Percentiles rank a stretch among this genome's conserved stretches.
Evolutionary conservation across 2,329 filamentous ascomycete species (phyloP).

Genomic region (Cladophialophora carrionii): DNA sequence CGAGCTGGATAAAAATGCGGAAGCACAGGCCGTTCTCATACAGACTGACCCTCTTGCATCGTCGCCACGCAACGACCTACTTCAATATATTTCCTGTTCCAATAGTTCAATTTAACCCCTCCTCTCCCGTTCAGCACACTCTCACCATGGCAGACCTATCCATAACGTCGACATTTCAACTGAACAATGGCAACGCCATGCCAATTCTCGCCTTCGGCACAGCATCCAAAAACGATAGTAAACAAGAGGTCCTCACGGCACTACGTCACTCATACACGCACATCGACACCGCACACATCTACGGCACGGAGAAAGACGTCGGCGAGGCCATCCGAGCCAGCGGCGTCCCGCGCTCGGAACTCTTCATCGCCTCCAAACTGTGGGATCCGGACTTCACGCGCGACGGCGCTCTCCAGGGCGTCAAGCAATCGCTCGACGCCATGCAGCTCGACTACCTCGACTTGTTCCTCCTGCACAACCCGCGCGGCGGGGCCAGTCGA

Average conservation of each 20-base stretch:
- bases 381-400: slow-evolving; percentile 75
- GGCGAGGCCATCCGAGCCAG: slow-evolving; percentile 63
- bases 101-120: not conserved
- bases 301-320: slow-evolving; percentile 69
- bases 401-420: slow-evolving; percentile 61
- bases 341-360: slow-evolving; percentile 58
- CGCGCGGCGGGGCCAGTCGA: slow-evolving; percentile 57
- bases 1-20: not conserved
- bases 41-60: not conserved
- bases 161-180: slow-evolving; percentile 50
- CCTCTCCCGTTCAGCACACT: not conserved
- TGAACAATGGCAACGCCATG: slow-evolving; percentile 58
- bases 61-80: not conserved
- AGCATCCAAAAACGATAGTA: slow-evolving; percentile 54
- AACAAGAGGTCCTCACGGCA: slow-evolving; percentile 35
- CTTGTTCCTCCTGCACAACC: slow-evolving; percentile 65
- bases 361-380: slow-evolving; percentile 78
- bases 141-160: slow-evolving; percentile 1
- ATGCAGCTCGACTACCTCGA: slow-evolving; percentile 54
- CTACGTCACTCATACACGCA: slow-evolving; percentile 44
- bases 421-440: slow-evolving; percentile 52
- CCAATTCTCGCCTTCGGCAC: slow-evolving; percentile 71
- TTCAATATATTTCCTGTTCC: not conserved
- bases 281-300: slow-evolving; percentile 65
- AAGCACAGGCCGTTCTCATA: not conserved